These are phyloP conservation scores for Paramecium pentaurelia DNA, from an alignment of 73 alveolate genomes.

Conservation along the genomic window DNA sequence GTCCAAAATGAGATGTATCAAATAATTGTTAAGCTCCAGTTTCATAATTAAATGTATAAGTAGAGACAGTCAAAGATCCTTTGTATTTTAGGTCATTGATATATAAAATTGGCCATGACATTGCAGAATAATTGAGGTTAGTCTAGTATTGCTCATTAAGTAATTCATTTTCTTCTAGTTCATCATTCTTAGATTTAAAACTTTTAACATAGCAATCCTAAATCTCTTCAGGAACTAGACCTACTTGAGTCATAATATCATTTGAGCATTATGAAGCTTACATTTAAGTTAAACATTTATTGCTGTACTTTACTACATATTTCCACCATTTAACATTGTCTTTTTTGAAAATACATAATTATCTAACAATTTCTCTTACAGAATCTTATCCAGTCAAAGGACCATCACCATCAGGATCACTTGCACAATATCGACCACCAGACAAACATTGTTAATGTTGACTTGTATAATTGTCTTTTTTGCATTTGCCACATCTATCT, in stretches of 20 bases:
- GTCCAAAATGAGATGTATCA: constrained; percentile 30
- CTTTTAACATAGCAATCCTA: not conserved
- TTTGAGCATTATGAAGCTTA: not conserved
- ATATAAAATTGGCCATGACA: not conserved
- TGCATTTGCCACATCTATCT: not conserved
- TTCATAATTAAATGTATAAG: not conserved
- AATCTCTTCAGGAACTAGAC: not conserved
- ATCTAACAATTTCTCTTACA: constrained; percentile 14
- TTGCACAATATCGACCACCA: constrained; percentile 63
- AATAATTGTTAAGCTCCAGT: not conserved
- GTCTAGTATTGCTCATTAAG: not conserved
- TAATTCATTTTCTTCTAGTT: not conserved
- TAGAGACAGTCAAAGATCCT: not conserved
- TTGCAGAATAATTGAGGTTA: not conserved
- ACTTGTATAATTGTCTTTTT: not conserved
- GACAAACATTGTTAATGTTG: not conserved
- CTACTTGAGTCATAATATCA: not conserved
- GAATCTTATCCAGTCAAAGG: constrained; percentile 53
- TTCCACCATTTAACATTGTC: not conserved
- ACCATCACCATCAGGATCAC: constrained; percentile 57
- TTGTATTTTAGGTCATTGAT: not conserved
- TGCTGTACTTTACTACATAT: not conserved
- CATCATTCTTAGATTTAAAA: not conserved
- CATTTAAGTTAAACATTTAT: not conserved
- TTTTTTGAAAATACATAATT: not conserved